Evolutionary conservation across 768 basidiomycete genomes (phyloP).

Genomic region (Phylloporus scabripes): DNA sequence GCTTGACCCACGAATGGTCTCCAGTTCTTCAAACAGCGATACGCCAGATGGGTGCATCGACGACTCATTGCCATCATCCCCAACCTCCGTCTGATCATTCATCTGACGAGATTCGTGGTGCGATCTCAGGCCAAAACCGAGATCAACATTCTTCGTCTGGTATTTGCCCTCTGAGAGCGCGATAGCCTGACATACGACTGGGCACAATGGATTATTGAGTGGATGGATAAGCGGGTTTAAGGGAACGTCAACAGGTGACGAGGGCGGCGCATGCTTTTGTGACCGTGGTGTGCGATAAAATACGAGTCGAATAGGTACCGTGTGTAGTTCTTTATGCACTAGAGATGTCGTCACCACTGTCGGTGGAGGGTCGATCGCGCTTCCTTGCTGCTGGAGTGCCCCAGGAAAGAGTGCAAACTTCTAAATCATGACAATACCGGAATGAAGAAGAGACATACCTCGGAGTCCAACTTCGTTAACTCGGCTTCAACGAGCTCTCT

Average conservation of each 20-base stretch:
- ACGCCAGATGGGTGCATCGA: conserved; percentile 15
- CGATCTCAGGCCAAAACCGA: background rate
- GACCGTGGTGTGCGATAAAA: conserved; percentile 33
- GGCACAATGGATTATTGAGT: conserved; percentile 17
- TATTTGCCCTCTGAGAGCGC: conserved; percentile 10
- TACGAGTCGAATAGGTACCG: conserved; percentile 30
- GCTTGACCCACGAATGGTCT: conserved; percentile 60
- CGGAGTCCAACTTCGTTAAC: conserved; percentile 18
- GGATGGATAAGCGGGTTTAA: conserved; percentile 13
- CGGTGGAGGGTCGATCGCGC: conserved; percentile 12
- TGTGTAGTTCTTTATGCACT: conserved; percentile 34
- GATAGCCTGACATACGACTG: conserved; percentile 29
- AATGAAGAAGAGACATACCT: conserved; percentile 10
- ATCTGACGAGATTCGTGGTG: background rate
- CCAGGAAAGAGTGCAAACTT: background rate
- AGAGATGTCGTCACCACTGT: conserved; percentile 30
- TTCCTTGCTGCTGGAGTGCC: conserved; percentile 6
- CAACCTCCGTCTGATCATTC: background rate
- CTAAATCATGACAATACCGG: background rate
- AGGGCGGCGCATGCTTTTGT: background rate
- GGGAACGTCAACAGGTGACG: background rate
- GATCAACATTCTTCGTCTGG: background rate
- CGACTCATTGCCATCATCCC: conserved; percentile 1
- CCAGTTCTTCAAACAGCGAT: conserved; percentile 71
- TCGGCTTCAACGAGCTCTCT: conserved; percentile 25